Percentiles rank a stretch among this genome's conserved stretches.
Evolutionary conservation across 2,329 filamentous ascomycete genomes (phyloP).

Genomic region (Penicillium freii): DNA sequence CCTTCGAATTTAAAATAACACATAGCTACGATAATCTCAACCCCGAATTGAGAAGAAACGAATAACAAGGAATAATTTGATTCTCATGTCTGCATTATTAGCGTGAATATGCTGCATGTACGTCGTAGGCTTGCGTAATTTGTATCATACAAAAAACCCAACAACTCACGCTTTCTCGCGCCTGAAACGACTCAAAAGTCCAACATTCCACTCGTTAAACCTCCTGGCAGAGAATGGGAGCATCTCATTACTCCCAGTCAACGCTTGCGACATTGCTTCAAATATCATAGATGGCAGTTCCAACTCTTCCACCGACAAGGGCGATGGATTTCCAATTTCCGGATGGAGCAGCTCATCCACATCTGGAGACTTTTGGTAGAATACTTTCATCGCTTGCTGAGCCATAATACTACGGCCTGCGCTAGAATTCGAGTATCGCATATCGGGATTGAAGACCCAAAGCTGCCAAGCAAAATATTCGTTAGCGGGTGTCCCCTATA

Average conservation of each 20-base stretch:
- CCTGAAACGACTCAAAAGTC: conserved; percentile 50
- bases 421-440: conserved; percentile 54
- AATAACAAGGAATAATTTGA: neutral
- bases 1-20: neutral
- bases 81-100: neutral
- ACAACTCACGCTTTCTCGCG: conserved; percentile 2
- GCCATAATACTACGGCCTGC: conserved; percentile 31
- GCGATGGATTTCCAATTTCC: conserved; percentile 38
- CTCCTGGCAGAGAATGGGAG: conserved; percentile 51
- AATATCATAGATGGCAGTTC: conserved; percentile 40
- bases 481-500: neutral
- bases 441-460: conserved; percentile 62
- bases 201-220: conserved; percentile 57
- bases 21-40: neutral
- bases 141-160: neutral
- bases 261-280: conserved; percentile 32
- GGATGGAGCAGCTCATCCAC: conserved; percentile 38
- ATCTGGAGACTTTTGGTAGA: conserved; percentile 47
- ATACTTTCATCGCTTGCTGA: conserved; percentile 56
- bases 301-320: conserved; percentile 51
- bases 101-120: too few relatives aligned
- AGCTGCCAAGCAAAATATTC: conserved; percentile 34
- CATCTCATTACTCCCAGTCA: conserved; percentile 44
- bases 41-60: neutral
- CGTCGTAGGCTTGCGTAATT: neutral